phyloP scores from a whole-genome alignment of 2,329 filamentous ascomycete species.

The Cercospora janseana region DNA sequence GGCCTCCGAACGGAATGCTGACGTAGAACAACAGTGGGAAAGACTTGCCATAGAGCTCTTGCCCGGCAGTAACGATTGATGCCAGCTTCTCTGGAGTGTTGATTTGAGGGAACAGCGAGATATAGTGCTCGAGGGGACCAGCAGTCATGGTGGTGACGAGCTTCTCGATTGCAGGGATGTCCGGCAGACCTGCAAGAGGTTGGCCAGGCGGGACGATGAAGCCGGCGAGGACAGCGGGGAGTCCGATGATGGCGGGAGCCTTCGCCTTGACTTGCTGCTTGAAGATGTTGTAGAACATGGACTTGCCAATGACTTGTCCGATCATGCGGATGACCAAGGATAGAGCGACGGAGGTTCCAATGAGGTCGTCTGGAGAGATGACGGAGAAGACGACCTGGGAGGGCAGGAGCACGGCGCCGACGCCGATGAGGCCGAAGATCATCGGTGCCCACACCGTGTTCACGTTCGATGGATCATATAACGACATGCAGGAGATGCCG shows the following conservation, averaged over 20 bases:
- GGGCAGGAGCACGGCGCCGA: conserved; percentile 67
- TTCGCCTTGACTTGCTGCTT: conserved; percentile 41
- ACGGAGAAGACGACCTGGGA: conserved; percentile 65
- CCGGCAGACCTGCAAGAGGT: background rate
- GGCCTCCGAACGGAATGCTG: conserved; percentile 22
- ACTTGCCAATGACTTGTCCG: conserved; percentile 57
- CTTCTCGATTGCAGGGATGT: conserved; percentile 11
- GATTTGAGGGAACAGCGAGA: conserved; percentile 23
- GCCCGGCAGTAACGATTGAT: conserved; percentile 17
- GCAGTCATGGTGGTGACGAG: conserved; percentile 21
- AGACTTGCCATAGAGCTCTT: conserved; percentile 26
- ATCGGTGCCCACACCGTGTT: conserved; percentile 47
- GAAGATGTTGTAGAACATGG: conserved; percentile 52
- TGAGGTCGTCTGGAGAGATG: conserved; percentile 65
- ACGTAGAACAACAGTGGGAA: conserved; percentile 27
- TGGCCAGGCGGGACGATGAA: background rate
- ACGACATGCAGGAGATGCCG: conserved; percentile 28
- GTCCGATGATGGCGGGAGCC: conserved; percentile 45
- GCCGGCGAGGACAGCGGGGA: conserved; percentile 16
- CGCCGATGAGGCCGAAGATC: conserved; percentile 59
- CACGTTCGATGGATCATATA: conserved; percentile 28
- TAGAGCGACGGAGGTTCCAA: conserved; percentile 65
- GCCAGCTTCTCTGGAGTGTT: conserved; percentile 13
- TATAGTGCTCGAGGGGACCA: conserved; percentile 19
- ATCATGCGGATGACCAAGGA: conserved; percentile 66